These are phyloP conservation scores for Phylloporus sp. DNA, from an alignment of 768 basidiomycete genomes.

Conservation along the genomic window DNA sequence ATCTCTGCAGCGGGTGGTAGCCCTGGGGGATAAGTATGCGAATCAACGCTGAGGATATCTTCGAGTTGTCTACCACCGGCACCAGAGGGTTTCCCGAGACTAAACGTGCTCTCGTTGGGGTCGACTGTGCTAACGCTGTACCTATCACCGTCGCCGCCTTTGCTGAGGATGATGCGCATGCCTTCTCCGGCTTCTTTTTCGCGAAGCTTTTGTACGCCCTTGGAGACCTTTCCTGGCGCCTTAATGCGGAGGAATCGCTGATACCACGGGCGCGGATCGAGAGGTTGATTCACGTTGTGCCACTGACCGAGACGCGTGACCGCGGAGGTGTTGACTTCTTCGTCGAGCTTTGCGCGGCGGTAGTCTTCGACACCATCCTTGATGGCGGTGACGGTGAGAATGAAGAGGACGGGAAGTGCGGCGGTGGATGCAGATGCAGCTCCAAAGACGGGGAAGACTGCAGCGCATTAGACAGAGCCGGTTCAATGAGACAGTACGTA, in stretches of 20 bases:
- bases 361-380: slow-evolving; percentile 98
- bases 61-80: slow-evolving; percentile 54
- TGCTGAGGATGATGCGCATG: slow-evolving; percentile 59
- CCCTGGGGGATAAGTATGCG: slow-evolving; percentile 61
- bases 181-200: slow-evolving; percentile 75
- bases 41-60: slow-evolving; percentile 65
- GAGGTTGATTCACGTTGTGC: slow-evolving; percentile 86
- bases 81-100: slow-evolving; percentile 35
- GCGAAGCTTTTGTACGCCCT: slow-evolving; percentile 80
- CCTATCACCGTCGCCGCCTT: slow-evolving; percentile 31
- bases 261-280: slow-evolving; percentile 70
- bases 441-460: slow-evolving; percentile 90
- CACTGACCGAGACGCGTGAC: slow-evolving; percentile 86
- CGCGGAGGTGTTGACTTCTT: slow-evolving; percentile 93
- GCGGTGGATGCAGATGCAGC: slow-evolving; percentile 79
- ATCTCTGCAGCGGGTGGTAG: slow-evolving; percentile 28
- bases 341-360: slow-evolving; percentile 81
- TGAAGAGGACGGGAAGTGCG: slow-evolving; percentile 83
- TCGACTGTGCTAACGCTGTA: slow-evolving; percentile 45
- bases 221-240: slow-evolving; percentile 70
- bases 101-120: slow-evolving; percentile 41
- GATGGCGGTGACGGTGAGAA: slow-evolving; percentile 83
- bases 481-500: slow-evolving; percentile 30
- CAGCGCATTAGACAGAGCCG: slow-evolving; percentile 8
- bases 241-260: slow-evolving; percentile 71